Base-by-base conservation (phyloP, 192 early-diverging fungal species). In the Phycomyces blakesleeanus region DNA sequence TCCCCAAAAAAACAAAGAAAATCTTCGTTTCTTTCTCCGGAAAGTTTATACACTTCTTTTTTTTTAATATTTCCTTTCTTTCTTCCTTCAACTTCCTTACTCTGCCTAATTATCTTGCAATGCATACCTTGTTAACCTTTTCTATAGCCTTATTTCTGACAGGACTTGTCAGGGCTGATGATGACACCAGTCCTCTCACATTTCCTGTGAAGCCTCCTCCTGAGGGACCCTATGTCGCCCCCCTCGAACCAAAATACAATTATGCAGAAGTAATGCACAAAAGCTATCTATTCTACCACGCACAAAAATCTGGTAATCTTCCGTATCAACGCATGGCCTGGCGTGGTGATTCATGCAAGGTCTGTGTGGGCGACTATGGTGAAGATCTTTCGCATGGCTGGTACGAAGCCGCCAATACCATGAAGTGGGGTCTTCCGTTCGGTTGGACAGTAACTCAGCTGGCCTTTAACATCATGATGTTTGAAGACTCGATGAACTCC, bases 401-500 rank as follows among this genome's bases (percentile, higher is more conserved):
- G 80, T 83, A 83, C 60, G 81, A 83, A 34, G 81, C 81, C 37
- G 80, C 81, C 15, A 83, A 83, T 59, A 82, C 81, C 6, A 82
- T 83, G 80, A 83, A 83, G 34, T 83, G 80, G 80, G 81, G 81
- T 40, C 63, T 76, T 9, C 81, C 81, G 0, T 61, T 80, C 15
- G 80, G 60, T 8, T 82, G 66, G 57, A 78, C 80, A 18, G 72
- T 63, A 18, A 71, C 64, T 16, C 77, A 79, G 50, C 59, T 82
- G 44, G 78, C 74, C 10, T 83, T 78, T 65, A 82, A 80, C 63
- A 68, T 83, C 20, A 63, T 66, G 25, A 59, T 69, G 38, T 82
- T 71, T 65, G 69, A 60, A 12, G 75, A 77, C 20, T 65, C 80
- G 11, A 63, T 82, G 63, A 72, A 80, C 21, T 47, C 55, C 12